phyloP scores from a whole-genome alignment of 2,329 filamentous ascomycete species.

The Verruconis gallopava region DNA sequence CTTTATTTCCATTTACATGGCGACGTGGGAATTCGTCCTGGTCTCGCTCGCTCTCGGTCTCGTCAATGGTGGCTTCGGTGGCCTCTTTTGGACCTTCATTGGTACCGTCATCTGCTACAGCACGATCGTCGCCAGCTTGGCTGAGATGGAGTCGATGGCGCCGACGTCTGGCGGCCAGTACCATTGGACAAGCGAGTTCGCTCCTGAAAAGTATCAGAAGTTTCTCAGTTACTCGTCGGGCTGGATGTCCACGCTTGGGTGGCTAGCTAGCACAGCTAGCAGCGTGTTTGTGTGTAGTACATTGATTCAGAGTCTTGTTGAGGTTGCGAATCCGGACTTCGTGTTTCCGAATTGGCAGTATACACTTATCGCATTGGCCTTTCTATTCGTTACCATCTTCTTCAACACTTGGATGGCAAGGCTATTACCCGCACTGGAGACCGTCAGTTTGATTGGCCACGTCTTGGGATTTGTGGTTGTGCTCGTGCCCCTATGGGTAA shows the following conservation, averaged over 20 bases:
- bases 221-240: slow-evolving; percentile 11
- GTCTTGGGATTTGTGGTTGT: slow-evolving; percentile 26
- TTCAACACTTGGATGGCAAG: slow-evolving; percentile 23
- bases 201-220: slow-evolving; percentile 8
- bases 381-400: slow-evolving; percentile 21
- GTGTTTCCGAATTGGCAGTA: slow-evolving; percentile 25
- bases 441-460: slow-evolving; percentile 23
- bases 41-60: slow-evolving; percentile 6
- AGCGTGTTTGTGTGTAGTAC: slow-evolving; percentile 12
- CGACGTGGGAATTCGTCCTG: slow-evolving; percentile 10
- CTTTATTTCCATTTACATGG: slow-evolving; percentile 9
- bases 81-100: slow-evolving; percentile 10
- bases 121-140: slow-evolving; percentile 7
- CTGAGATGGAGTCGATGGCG: slow-evolving; percentile 12
- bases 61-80: slow-evolving; percentile 9
- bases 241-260: slow-evolving; percentile 21
- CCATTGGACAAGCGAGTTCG: slow-evolving; percentile 19
- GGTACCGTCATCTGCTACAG: slow-evolving; percentile 1
- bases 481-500: slow-evolving; percentile 20
- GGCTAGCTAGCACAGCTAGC: slow-evolving; percentile 9
- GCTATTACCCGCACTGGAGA: slow-evolving; percentile 26
- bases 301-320: slow-evolving; percentile 25
- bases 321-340: slow-evolving; percentile 17
- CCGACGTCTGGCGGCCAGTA: slow-evolving; percentile 21
- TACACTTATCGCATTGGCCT: slow-evolving; percentile 26